Evolutionary conservation across 1,139 yeast genomes (phyloP), one percentile per base, ranked within the genome.

Genomic region (Meyerozyma elateridarum): DNA sequence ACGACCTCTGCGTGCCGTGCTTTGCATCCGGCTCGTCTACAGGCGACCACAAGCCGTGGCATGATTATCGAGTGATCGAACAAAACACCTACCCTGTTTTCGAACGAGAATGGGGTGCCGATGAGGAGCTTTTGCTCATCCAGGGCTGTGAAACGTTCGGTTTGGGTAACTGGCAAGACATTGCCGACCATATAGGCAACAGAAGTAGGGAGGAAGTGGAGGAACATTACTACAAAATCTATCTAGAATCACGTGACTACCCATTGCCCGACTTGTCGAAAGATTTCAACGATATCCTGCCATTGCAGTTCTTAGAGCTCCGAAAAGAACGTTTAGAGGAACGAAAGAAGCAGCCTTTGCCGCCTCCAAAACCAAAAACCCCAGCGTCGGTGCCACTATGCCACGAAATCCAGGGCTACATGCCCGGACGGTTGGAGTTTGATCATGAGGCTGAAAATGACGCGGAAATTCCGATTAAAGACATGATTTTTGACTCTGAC

Each of bases 341-440:
- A 17, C 70, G 77, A 33, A 69, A 89, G 36, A 62, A 57, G 41
- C 82, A 77, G 40, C 87, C 88, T 17, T 55, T 77, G 40, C 88
- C 89, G 8, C 74, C 75, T 11, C 91, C 94, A 15, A 88, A 89
- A 35, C 76, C 81, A 36, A 89, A 88, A 53, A 87, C 94, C 2
- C 80, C 84, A 31, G 89, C 96, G 0, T 85, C 96, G 8, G 94
- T 85, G 6, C 99, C 99, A 0, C 72, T 93, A 33, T 89, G 97
- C 61, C 97, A 93, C 52, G 97, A 93, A 51, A 78, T 91, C 40
- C 97, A 91, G 57, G 97, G 96, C 3, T 91, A 81, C 54, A 91
- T 93, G 99, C 99, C 99, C 22, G 99, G 98, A 30, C 76, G 98
- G 48, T 66, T 91, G 42, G 99, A 91, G 55, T 91, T 91, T 57